Evolutionary conservation across 768 basidiomycete species (phyloP), one percentile per base, ranked within the genome.

Genomic region (Russula sp.): DNA sequence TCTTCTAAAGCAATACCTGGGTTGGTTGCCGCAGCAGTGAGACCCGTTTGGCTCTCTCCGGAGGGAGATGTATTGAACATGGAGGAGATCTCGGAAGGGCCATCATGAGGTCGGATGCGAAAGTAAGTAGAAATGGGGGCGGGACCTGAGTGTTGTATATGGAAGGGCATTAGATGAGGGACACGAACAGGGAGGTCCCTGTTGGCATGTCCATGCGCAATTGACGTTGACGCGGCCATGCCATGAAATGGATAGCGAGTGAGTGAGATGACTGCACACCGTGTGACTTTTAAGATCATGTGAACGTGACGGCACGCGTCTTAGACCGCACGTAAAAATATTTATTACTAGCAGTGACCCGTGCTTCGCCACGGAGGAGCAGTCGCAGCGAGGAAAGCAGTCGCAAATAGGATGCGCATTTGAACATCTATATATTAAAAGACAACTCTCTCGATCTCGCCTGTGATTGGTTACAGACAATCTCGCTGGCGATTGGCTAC

Each of bases 151-250:
- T 90, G 83, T 13, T 78, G 73, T 50, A 93, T 84, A 66, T 87
- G 83, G 65, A 94, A 93, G 5, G 91, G 91, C 88, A 94, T 90
- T 35, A 94, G 78, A 69, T 85, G 79, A 1, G 88, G 89, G 20
- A 47, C 13, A 3, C 49, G 65, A 6, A 35, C 9, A 32, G 52
- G 59, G 18, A 43, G 25, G 59, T 29, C 25, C 22, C 11, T 47
- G 14, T 48, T 54, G n/a, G 50, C 22, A 20, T 20, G 29, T 29
- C 51, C 56, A 25, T 48, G 50, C 3, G 56, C 25, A 1, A 63
- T 63, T n/a, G 18, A 42, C 7, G 53, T 58, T 16, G 61, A 47
- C 16, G 61, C 18, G 9, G 56, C 41, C 61, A 62, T 62, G 16
- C 25, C 25, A 29, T 29, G 25, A 3, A 29, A 8, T 22, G 14